Evolutionary conservation across 352 stramenopile genomes (phyloP).

Genomic region (Phytophthora ohioensis): DNA sequence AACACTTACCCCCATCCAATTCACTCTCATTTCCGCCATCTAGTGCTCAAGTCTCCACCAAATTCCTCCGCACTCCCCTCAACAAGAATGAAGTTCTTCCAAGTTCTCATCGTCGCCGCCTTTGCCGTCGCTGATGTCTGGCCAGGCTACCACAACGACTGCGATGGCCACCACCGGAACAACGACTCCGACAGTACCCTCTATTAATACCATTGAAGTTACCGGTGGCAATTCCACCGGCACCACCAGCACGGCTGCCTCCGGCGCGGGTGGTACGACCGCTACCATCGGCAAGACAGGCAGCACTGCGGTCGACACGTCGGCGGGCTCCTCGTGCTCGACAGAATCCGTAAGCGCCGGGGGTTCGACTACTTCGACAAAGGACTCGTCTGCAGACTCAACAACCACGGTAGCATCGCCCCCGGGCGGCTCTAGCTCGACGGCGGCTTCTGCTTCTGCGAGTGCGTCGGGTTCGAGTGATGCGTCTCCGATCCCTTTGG

Average conservation of each 20-base stretch:
- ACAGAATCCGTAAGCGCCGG: not conserved
- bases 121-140: conserved; percentile 29
- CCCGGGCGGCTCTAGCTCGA: conserved; percentile 1
- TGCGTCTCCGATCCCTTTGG: conserved; percentile 29
- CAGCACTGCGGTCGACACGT: conserved; percentile 7
- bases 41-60: conserved; percentile 19
- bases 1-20: too few relatives aligned
- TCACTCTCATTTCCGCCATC: conserved; percentile 26
- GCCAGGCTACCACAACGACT: conserved; percentile 12
- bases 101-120: conserved; percentile 34
- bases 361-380: conserved; percentile 13
- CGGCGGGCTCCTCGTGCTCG: conserved; percentile 17
- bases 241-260: conserved; percentile 5
- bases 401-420: conserved; percentile 17
- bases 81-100: conserved; percentile 40
- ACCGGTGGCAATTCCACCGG: not conserved
- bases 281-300: conserved; percentile 2
- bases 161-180: not conserved
- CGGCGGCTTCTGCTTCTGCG: conserved; percentile 8
- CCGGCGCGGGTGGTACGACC: not conserved
- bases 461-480: conserved; percentile 29
- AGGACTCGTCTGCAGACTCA: conserved; percentile 11
- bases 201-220: not conserved
- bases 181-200: conserved; percentile 10
- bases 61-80: not conserved